Conservation (phyloP, 2,329 filamentous ascomycete genomes). For the Chalara sp. region DNA sequence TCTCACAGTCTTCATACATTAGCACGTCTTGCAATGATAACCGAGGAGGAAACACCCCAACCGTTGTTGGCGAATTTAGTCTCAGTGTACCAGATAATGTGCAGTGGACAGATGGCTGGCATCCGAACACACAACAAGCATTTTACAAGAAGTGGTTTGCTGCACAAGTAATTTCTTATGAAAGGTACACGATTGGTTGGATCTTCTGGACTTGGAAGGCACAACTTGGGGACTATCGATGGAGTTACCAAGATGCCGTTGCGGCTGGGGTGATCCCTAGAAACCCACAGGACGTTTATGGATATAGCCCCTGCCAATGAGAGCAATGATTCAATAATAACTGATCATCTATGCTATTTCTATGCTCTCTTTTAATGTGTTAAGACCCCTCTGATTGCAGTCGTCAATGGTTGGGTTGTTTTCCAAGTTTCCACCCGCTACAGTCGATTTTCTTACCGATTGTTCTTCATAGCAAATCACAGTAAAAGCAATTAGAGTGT, state of each 20-base stretch:
- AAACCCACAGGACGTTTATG: conserved; percentile 11
- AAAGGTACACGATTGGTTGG: conserved; percentile 44
- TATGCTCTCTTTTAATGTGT: too few relatives aligned
- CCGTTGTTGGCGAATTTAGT: conserved; percentile 53
- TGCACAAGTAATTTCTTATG: conserved; percentile 48
- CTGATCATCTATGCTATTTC: too few relatives aligned
- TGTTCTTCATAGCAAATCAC: too few relatives aligned
- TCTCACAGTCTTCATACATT: conserved; percentile 43
- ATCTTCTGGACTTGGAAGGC: conserved; percentile 57
- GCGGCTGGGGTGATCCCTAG: conserved; percentile 33
- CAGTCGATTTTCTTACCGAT: too few relatives aligned
- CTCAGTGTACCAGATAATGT: conserved; percentile 43
- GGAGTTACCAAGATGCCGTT: conserved; percentile 39
- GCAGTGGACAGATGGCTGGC: conserved; percentile 38
- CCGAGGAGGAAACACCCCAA: conserved; percentile 33
- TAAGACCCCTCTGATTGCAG: too few relatives aligned
- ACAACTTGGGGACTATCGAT: conserved; percentile 40
- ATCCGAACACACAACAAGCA: conserved; percentile 29
- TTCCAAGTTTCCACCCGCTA: too few relatives aligned
- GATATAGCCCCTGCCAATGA: neutral
- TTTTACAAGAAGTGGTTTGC: conserved; percentile 53
- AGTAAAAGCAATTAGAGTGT: too few relatives aligned
- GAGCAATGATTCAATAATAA: too few relatives aligned
- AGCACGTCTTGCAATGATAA: conserved; percentile 41
- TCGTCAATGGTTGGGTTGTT: too few relatives aligned